Base-by-base conservation (phyloP, 1,139 yeast genomes). In the Geotrichum candidum region DNA sequence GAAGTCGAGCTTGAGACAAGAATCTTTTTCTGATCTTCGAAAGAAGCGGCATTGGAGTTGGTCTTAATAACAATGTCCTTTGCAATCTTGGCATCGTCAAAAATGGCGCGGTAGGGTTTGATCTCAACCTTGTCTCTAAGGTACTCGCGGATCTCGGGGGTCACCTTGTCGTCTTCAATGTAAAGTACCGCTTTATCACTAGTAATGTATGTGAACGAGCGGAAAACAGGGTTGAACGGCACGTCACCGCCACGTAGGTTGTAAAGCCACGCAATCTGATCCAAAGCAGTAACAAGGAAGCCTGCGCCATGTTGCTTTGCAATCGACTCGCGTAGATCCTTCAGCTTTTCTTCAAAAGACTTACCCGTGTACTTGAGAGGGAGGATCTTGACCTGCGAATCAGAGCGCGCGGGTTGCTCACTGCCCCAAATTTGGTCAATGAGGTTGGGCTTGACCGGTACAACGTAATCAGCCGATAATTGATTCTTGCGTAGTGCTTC, bases 211-310 rank as follows among this genome's bases (percentile, higher is more conserved):
- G 90, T 80, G 72, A 89, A 94, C 56, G 95, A 80, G 76, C 84
- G 91, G 73, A 95, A 95, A 18, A 95, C 94, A 1, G 99, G 99
- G 72, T 92, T 94, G 75, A 79, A 95, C 51, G 85, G 88, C 66
- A 94, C 90, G 72, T 89, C 96, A 51, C 82, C 78, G 23, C 98
- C 98, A 68, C 98, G 82, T 67, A 94, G 78, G 71, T 94, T 94
- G 72, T 91, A 82, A 62, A 91, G 76, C 98, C 97, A 92, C 9
- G 97, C 96, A 65, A 92, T 83, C 71, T 94, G 97, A 76, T 94
- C 99, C 64, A 90, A 77, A 0, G 96, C 88, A 54, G 87, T 81
- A 9, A 90, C 79, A 6, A 89, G 82, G 65, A 90, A 72, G 0
- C 77, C 79, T 33, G 70, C 67, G 13, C 77, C 82, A 62, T 78